Evolutionary conservation across 441 rosid species (phyloP), one percentile per base, ranked within the genome.

Genomic region (Viola pubescens): DNA sequence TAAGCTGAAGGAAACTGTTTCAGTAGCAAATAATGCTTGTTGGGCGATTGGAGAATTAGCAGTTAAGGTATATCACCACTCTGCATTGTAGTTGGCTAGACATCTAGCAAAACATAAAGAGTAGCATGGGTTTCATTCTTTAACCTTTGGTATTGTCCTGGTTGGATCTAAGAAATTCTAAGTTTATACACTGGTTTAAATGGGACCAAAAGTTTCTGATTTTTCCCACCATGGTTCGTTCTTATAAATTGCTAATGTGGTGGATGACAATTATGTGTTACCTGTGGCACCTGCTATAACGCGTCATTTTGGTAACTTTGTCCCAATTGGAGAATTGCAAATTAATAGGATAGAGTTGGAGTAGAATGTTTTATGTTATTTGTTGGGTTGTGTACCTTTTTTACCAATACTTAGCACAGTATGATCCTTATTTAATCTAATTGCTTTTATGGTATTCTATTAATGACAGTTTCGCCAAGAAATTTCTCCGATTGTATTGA

Each of bases 1-100:
- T 65, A 79, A 78, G 75, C 80, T 79, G 67, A 79, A 75, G 79
- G 98, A 91, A 70, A 80, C 83, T 62, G 50, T 84, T 65, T 94
- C 97, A 63, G 99, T 87, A 3, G 99, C 97, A 44, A 94, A 94
- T 72, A 94, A 94, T 74, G 98, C 98, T 6, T 94, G 99, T 57
- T 94, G 99, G 99, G 98, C 99, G 58, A 85, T 94, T 56, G 99
- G 99, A 66, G 99, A 94, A 69, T 73, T 91, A 61, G 98, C 98
- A 7, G 80, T 94, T 66, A 94, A 94, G 91, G 99, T 89, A 69
- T 66, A 66, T 6, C 1, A 6, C 59, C 38, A 16, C 60, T 48
- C 6, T 53, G 57, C 51, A 12, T n/a, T 7, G 13, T 34, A 26
- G 55, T 34, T 26, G 47, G 42, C 57, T 52, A 38, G 42, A 40